These are phyloP conservation scores for Takashimella tepidaria DNA, from an alignment of 1,284 basidiomycete species.

Conservation along the genomic window DNA sequence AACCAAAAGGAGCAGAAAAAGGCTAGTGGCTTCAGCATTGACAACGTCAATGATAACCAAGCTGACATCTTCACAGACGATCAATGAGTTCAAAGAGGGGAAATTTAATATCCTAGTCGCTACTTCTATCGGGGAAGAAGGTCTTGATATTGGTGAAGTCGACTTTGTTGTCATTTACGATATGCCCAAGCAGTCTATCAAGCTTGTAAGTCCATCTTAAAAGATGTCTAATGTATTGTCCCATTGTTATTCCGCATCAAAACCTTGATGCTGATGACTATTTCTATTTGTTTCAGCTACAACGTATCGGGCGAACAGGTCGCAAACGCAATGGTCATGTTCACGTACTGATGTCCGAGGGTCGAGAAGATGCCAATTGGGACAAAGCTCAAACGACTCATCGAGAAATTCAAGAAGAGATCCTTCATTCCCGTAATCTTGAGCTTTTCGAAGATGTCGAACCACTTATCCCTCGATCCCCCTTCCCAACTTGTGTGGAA, in stretches of 20 bases:
- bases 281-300: conserved; percentile 57
- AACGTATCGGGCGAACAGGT: conserved; percentile 93
- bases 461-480: conserved; percentile 72
- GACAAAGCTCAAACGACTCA: conserved; percentile 84
- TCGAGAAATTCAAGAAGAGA: conserved; percentile 81
- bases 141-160: conserved; percentile 98
- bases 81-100: conserved; percentile 79
- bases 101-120: conserved; percentile 90
- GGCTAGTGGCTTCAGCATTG: conserved; percentile 57
- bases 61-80: conserved; percentile 38
- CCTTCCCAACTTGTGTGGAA: conserved; percentile 72
- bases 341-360: conserved; percentile 86
- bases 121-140: conserved; percentile 97
- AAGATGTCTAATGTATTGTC: too few relatives aligned
- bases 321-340: conserved; percentile 86
- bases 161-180: conserved; percentile 97
- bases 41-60: not conserved
- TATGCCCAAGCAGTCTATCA: conserved; percentile 90
- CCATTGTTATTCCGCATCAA: too few relatives aligned
- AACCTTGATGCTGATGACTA: conserved; percentile 1
- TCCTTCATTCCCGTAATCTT: conserved; percentile 76
- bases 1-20: conserved; percentile 87
- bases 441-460: conserved; percentile 90
- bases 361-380: conserved; percentile 87
- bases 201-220: conserved; percentile 63